Evolutionary conservation across 164 flowering plant genomes (phyloP), one percentile per base, ranked within the genome.

Genomic region (Tetrastigma voinierianum): DNA sequence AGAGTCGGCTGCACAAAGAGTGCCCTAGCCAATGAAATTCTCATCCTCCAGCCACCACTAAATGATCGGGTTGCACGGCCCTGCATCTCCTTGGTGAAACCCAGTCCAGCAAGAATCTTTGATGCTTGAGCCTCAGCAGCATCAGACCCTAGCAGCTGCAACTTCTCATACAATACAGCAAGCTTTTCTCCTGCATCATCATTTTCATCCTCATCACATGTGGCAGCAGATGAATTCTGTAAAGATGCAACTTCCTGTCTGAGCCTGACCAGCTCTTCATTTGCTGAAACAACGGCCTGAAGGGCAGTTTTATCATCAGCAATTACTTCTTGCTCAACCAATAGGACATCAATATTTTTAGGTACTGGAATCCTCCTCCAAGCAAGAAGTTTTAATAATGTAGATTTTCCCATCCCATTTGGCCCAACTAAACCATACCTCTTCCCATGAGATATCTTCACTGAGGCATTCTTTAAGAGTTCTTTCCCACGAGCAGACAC

Each of bases 21-120:
- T 6, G 97, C 95, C 79, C 93, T 74, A 24, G 97, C 95, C 70
- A 91, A 69, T 19, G 91, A 89, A 23, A 91, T 91, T 70, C 95
- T 85, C 97, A 89, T 91, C 67, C 97, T 87, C 97, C 97, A 89
- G 16, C 97, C 95, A 68, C 97, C 95, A 78, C 95, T 89, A 65
- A 91, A 91, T 11, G 91, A 87, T 61, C 65, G 43, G 3, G 96
- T 90, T 18, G 86, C 63, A 20, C 91, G 86, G 8, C 48, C 76
- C 62, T 89, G 97, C 97, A 91, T 91, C 7, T 82, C 84, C 67
- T 86, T 84, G 1, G 87, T 85, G 72, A 91, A 91, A 24, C 97
- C 97, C 77, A 91, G 72, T 4, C 95, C 93, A 60, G 89, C 89
- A 55, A 91, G 88, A 72, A 91, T 91, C 73, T 87, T 89, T 9